Evolutionary conservation across 208 protist species (phyloP).

Genomic region (Acanthamoeba sp.): DNA sequence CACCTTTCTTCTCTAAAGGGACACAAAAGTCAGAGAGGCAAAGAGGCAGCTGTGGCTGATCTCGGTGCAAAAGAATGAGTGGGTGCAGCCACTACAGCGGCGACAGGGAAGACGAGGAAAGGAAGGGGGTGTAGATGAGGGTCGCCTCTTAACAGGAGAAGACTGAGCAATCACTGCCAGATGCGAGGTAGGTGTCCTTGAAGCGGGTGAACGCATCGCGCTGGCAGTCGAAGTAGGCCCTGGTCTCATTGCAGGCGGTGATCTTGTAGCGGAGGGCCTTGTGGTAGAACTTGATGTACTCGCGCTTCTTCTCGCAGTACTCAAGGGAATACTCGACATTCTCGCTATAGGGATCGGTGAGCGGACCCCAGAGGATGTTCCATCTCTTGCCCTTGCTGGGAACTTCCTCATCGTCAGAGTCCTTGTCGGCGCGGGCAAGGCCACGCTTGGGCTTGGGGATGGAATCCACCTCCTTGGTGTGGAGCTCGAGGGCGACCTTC

Average conservation of each 20-base stretch:
- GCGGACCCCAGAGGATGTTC: neutral
- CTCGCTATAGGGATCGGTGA: neutral
- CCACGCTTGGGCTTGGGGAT: slow-evolving; percentile 62
- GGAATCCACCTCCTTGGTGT: neutral
- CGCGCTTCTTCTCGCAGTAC: slow-evolving; percentile 59
- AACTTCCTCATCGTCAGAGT: neutral
- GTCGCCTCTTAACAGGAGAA: neutral
- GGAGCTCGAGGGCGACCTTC: neutral
- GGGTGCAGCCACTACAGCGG: too few species aligned
- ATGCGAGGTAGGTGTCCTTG: neutral
- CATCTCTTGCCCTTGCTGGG: neutral
- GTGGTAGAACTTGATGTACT: slow-evolving; percentile 34
- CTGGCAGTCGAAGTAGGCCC: slow-evolving; percentile 59
- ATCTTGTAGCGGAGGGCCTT: slow-evolving; percentile 64
- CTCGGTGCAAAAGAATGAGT: too few species aligned
- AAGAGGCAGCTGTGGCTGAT: too few species aligned
- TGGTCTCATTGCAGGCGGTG: slow-evolving; percentile 46
- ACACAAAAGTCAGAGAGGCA: too few species aligned
- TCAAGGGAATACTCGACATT: neutral
- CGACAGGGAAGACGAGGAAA: neutral
- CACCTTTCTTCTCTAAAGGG: too few species aligned
- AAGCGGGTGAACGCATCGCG: slow-evolving; percentile 2
- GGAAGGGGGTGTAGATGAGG: neutral
- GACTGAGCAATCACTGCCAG: neutral
- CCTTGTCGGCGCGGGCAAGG: neutral